phyloP scores from a whole-genome alignment of 1,284 basidiomycete species.

The Fistulina hepatica region DNA sequence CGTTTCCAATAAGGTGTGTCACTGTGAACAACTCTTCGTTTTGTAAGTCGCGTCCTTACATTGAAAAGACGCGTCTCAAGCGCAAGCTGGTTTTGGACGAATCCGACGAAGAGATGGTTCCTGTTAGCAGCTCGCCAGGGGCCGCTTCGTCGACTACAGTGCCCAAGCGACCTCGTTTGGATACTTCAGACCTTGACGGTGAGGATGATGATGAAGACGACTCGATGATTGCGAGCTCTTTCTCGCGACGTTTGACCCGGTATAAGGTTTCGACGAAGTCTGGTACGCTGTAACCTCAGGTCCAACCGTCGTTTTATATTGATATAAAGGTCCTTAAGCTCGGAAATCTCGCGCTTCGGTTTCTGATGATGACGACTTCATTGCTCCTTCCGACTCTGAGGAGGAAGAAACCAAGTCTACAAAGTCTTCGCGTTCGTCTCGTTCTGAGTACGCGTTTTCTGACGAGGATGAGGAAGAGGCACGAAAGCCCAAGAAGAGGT shows the following conservation, averaged over 20 bases:
- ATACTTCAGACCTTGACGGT: constrained; percentile 30
- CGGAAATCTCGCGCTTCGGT: constrained; percentile 27
- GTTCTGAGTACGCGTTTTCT: constrained; percentile 31
- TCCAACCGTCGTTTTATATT: too few species aligned
- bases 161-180: constrained; percentile 15
- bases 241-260: constrained; percentile 46
- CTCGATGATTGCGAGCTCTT: constrained; percentile 29
- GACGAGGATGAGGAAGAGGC: constrained; percentile 26
- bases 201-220: constrained; percentile 36
- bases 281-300: too few species aligned
- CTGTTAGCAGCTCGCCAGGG: constrained; percentile 19
- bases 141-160: constrained; percentile 1
- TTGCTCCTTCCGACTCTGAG: constrained; percentile 51
- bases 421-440: constrained; percentile 30
- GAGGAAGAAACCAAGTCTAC: constrained; percentile 28
- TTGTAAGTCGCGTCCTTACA: not conserved
- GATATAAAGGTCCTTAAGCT: constrained; percentile 18
- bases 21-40: not conserved
- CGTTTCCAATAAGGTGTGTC: constrained; percentile 20
- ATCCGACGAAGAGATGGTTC: constrained; percentile 50
- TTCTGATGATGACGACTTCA: constrained; percentile 53
- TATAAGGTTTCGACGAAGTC: constrained; percentile 63
- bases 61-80: constrained; percentile 38
- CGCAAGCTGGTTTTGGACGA: constrained; percentile 60
- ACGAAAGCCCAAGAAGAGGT: constrained; percentile 27